Conservation (phyloP, 805 yeast genomes). For the Sungouiozyma ichnusensis region DNA sequence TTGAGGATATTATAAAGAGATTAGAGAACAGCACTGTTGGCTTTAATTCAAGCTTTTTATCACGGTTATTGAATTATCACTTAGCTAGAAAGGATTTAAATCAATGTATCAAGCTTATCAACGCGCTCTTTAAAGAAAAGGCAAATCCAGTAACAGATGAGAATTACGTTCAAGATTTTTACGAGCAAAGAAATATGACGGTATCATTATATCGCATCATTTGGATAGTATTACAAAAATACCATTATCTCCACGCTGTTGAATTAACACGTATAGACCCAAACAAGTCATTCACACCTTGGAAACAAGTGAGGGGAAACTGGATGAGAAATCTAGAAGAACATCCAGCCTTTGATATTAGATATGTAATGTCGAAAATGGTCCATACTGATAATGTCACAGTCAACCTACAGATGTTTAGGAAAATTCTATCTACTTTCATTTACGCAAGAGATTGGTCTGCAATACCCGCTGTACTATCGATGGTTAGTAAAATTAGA, state of each 20-base stretch:
- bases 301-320: conserved; percentile 1
- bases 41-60: conserved; percentile 30
- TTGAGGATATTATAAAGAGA: conserved; percentile 1
- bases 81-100: conserved; percentile 21
- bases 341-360: conserved; percentile 9
- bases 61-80: conserved; percentile 31
- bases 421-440: conserved; percentile 12
- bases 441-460: conserved; percentile 18
- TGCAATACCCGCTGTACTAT: conserved; percentile 15
- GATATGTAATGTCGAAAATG: conserved; percentile 13
- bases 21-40: conserved; percentile 11
- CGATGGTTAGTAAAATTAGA: conserved; percentile 10
- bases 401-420: conserved; percentile 11
- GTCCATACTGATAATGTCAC: conserved; percentile 14
- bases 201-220: conserved; percentile 24
- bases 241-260: conserved; percentile 6
- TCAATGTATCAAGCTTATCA: conserved; percentile 28
- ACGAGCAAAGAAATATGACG: conserved; percentile 10
- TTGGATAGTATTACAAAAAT: conserved; percentile 23
- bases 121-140: conserved; percentile 17
- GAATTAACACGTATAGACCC: conserved; percentile 9
- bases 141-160: conserved; percentile 10
- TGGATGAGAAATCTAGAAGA: conserved; percentile 7
- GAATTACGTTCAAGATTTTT: conserved; percentile 1
- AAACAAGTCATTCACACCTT: conserved; percentile 5